Conservation (phyloP, 1,284 basidiomycete genomes). For the Cryptococcus sp. region DNA sequence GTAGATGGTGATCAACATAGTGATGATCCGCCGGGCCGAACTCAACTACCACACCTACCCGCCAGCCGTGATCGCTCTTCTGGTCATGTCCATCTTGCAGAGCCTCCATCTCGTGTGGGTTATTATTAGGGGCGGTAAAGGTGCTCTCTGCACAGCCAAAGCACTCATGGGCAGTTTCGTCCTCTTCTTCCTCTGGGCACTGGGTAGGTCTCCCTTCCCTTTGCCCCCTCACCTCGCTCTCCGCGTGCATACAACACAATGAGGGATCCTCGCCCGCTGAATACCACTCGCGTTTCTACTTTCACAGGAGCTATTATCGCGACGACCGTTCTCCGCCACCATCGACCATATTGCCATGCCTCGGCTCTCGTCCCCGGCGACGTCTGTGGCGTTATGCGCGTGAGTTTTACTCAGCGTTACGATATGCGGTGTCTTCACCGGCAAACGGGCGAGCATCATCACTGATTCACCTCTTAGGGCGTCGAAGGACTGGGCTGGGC, state of each 20-base stretch:
- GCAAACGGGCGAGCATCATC: conserved; percentile 9
- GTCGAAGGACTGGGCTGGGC: conserved; percentile 30
- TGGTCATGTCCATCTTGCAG: conserved; percentile 30
- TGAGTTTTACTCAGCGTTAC: conserved; percentile 5
- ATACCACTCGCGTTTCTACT: too few relatives aligned
- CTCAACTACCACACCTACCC: conserved; percentile 24
- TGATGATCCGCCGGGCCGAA: conserved; percentile 27
- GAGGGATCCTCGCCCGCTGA: not conserved
- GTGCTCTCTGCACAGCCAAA: conserved; percentile 18
- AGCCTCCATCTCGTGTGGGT: conserved; percentile 21
- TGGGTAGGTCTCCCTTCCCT: conserved; percentile 23
- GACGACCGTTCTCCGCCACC: conserved; percentile 26
- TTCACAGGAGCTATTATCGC: conserved; percentile 24
- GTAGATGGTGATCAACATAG: conserved; percentile 36
- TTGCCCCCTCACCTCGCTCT: too few relatives aligned
- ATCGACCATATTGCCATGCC: conserved; percentile 24
- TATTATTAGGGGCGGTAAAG: conserved; percentile 17
- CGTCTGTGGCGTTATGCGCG: conserved; percentile 32
- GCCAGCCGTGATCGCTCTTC: conserved; percentile 31
- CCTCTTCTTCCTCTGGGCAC: conserved; percentile 28
- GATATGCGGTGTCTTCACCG: not conserved
- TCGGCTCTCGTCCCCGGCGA: conserved; percentile 18
- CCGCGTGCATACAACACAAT: not conserved
- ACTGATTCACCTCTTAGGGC: conserved; percentile 18
- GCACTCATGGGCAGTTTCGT: conserved; percentile 18